These are phyloP conservation scores for Hypoxylon sp. DNA, from an alignment of 2,329 filamentous ascomycete species.

Conservation along the genomic window DNA sequence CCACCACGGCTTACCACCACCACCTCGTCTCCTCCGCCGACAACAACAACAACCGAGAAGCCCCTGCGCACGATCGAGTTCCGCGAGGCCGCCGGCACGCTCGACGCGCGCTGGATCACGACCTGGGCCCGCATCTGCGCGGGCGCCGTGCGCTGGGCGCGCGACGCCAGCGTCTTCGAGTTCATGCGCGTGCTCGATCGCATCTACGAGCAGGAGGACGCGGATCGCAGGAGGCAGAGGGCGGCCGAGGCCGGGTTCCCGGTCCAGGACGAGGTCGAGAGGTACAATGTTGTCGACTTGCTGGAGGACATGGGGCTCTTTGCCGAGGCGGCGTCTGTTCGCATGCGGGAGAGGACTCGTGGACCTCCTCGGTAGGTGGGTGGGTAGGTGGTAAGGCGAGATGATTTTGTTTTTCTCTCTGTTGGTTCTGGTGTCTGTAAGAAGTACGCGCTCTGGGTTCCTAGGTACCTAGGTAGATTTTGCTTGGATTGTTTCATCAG, in stretches of 20 bases:
- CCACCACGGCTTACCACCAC: too few species aligned
- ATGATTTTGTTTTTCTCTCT: too few species aligned
- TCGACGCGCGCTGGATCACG: slow-evolving; percentile 48
- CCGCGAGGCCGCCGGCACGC: slow-evolving; percentile 48
- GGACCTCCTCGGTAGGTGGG: slow-evolving; percentile 24
- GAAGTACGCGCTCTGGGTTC: too few species aligned
- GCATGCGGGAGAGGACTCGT: slow-evolving; percentile 23
- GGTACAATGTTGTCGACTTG: slow-evolving; percentile 50
- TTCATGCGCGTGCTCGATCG: slow-evolving; percentile 42
- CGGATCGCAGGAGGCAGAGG: slow-evolving; percentile 32
- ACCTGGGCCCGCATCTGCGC: slow-evolving; percentile 49
- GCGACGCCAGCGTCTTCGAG: slow-evolving; percentile 15
- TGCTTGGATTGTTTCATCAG: too few species aligned
- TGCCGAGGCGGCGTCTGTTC: slow-evolving; percentile 44
- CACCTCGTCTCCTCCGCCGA: too few species aligned
- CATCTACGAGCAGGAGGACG: slow-evolving; percentile 43
- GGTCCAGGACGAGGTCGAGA: slow-evolving; percentile 16
- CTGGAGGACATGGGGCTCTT: slow-evolving; percentile 48
- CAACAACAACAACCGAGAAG: too few species aligned
- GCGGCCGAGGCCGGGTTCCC: slow-evolving; percentile 4
- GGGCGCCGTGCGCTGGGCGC: slow-evolving; percentile 40
- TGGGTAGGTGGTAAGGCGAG: background rate
- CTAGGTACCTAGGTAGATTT: too few species aligned
- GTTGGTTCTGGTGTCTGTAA: too few species aligned
- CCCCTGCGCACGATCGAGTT: slow-evolving; percentile 47